Percentiles rank a stretch among this genome's conserved stretches.
phyloP scores from a whole-genome alignment of 768 basidiomycete genomes.

The Filobasidium floriforme region DNA sequence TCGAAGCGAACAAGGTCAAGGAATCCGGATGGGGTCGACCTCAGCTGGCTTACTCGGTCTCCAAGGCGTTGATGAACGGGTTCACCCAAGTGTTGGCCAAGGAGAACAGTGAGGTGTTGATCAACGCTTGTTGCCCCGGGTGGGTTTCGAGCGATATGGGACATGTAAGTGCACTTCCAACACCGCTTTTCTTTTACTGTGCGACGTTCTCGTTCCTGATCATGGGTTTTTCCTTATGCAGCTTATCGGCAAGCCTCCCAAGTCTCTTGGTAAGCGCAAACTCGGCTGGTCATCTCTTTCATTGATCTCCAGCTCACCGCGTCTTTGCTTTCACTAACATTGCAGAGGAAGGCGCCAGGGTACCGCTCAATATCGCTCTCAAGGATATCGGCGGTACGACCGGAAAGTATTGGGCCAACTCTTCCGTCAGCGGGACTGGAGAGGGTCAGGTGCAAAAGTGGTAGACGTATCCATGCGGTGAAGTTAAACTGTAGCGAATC shows the following conservation, averaged over 20 bases:
- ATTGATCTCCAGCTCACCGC: not conserved
- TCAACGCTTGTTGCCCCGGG: constrained; percentile 23
- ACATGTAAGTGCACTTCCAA: constrained; percentile 1
- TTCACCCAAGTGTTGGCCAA: constrained; percentile 16
- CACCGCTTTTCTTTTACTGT: not conserved
- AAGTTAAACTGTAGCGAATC: too few species aligned
- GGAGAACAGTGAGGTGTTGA: constrained; percentile 8
- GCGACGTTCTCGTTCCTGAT: not conserved
- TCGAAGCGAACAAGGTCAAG: constrained; percentile 7
- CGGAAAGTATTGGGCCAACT: constrained; percentile 20
- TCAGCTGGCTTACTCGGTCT: constrained; percentile 18
- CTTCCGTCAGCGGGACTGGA: constrained; percentile 7
- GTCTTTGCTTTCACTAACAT: not conserved
- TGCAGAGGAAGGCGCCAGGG: constrained; percentile 17
- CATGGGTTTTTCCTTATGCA: not conserved
- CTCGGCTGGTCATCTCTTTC: too few species aligned
- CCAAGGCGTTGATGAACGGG: constrained; percentile 17
- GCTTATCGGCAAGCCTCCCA: constrained; percentile 15
- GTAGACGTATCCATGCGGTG: not conserved
- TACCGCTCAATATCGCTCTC: constrained; percentile 14
- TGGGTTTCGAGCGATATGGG: constrained; percentile 21
- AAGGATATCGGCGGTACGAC: constrained; percentile 14
- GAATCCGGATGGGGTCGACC: constrained; percentile 17
- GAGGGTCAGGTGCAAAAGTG: constrained; percentile 17
- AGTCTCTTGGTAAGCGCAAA: constrained; percentile 10